Evolutionary conservation across 2,329 filamentous ascomycete species (phyloP), one percentile per base, ranked within the genome.

Genomic region (Aspergillus novofumigatus): DNA sequence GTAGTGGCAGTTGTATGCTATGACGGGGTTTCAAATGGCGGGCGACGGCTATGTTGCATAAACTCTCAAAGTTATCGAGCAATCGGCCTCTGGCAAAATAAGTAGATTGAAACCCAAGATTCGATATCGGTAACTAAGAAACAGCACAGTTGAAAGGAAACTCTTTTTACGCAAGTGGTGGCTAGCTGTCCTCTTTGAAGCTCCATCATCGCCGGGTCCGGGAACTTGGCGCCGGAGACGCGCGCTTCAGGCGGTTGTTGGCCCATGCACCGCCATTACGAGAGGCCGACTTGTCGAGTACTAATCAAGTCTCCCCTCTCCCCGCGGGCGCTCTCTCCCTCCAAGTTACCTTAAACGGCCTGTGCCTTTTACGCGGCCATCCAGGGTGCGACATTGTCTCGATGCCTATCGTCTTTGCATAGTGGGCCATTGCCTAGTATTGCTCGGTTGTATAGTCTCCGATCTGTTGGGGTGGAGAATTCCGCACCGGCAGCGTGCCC

Each of bases 141-240:
- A n/a, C 32, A 17, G 32, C 14, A 35, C 32, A 38, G 32, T 38
- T 38, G 32, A 38, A 17, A 17, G 14, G 14, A 38, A 17, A 38
- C 14, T 5, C 32, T 35, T 35, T 7, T 17, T 7, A 17, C 32
- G 11, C 14, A 38, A 17, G 32, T 38, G 20, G 42, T 48, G 49
- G 32, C 29, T 45, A 62, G 60, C 57, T 65, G 63, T 56, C 57
- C 58, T 59, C 59, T 59, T 41, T 38, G 50, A 42, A 64, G 56
- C 59, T 63, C 59, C 64, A 63, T 65, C 65, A 65, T 64, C 52
- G 55, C 56, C 53, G 53, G 11, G 51, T 51, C 20, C 26, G 55
- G 59, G 44, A 26, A 11, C 44, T 47, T 59, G 59, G 60, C 65
- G 63, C 55, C 58, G 5, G 44, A 62, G 38, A 52, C 63, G 64